These are phyloP conservation scores for Porphyrellus cyaneotinctus DNA, from an alignment of 768 basidiomycete species.

Conservation along the genomic window DNA sequence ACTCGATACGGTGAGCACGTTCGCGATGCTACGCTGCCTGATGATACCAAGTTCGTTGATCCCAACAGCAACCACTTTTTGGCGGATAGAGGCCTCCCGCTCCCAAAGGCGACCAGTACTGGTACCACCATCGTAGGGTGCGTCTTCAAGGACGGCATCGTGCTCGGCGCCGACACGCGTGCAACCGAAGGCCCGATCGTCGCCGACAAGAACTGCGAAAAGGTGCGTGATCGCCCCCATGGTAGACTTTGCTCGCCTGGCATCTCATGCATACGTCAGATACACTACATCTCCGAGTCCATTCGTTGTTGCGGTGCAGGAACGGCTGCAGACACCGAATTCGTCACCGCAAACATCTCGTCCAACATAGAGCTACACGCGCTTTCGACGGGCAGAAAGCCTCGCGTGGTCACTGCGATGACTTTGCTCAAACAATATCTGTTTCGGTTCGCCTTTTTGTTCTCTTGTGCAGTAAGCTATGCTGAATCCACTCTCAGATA, in stretches of 20 bases:
- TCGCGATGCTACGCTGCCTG: not conserved
- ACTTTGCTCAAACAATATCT: conserved; percentile 98
- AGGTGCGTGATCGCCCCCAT: conserved; percentile 49
- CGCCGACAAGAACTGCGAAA: conserved; percentile 99
- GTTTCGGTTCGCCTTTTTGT: conserved; percentile 55
- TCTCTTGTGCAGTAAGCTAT: not conserved
- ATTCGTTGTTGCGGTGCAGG: conserved; percentile 99
- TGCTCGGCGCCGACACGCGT: conserved; percentile 94
- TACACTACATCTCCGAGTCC: conserved; percentile 93
- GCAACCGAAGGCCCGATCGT: conserved; percentile 94
- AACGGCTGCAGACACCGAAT: conserved; percentile 98
- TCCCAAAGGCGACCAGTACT: conserved; percentile 85
- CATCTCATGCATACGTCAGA: conserved; percentile 44
- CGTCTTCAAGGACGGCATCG: conserved; percentile 86
- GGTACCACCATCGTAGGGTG: conserved; percentile 99
- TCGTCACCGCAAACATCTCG: conserved; percentile 90
- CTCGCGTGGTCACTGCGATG: conserved; percentile 96
- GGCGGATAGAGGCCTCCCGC: conserved; percentile 60
- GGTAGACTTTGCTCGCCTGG: no score
- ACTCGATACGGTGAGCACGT: conserved; percentile 55
- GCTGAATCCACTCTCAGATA: conserved; percentile 47
- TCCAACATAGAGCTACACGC: conserved; percentile 94
- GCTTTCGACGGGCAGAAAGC: conserved; percentile 86
- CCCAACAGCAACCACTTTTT: conserved; percentile 68
- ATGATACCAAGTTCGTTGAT: no score